Conservation (phyloP, 2,329 filamentous ascomycete species). For the Sphaerulina musiva region DNA sequence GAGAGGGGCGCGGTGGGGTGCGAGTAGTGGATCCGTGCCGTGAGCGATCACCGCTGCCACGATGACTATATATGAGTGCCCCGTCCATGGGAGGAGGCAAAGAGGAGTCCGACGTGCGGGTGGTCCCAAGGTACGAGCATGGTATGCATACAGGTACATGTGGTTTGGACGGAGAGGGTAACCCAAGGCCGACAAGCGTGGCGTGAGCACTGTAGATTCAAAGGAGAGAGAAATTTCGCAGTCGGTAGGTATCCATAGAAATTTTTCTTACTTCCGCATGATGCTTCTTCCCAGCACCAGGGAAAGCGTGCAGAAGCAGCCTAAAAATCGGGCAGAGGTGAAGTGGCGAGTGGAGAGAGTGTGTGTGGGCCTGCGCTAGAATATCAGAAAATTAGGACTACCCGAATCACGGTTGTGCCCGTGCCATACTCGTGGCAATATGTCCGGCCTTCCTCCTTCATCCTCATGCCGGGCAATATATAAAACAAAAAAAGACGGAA, state of each 20-base stretch:
- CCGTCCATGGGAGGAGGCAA: background rate
- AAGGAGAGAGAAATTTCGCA: conserved; percentile 1
- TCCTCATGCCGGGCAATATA: too few species aligned
- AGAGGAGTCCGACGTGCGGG: background rate
- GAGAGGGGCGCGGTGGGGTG: background rate
- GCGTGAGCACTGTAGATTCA: conserved; percentile 2
- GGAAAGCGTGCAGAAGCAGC: too few species aligned
- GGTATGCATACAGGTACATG: too few species aligned
- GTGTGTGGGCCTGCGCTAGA: too few species aligned
- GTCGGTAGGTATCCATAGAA: conserved; percentile 4
- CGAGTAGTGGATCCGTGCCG: conserved; percentile 11
- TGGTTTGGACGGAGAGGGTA: conserved; percentile 1
- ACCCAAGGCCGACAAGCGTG: conserved; percentile 11
- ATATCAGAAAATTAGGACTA: too few species aligned
- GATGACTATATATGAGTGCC: conserved; percentile 7
- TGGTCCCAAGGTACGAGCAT: background rate
- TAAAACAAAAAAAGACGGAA: too few species aligned
- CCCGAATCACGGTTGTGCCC: too few species aligned
- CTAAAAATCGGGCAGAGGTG: too few species aligned
- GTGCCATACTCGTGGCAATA: too few species aligned
- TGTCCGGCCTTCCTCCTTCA: too few species aligned
- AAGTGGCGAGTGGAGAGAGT: too few species aligned
- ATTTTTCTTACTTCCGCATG: background rate
- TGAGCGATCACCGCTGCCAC: conserved; percentile 3
- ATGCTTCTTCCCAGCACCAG: background rate